Evolutionary conservation across 768 basidiomycete genomes (phyloP), one percentile per base, ranked within the genome.

Genomic region (Fomitopsis serialis): DNA sequence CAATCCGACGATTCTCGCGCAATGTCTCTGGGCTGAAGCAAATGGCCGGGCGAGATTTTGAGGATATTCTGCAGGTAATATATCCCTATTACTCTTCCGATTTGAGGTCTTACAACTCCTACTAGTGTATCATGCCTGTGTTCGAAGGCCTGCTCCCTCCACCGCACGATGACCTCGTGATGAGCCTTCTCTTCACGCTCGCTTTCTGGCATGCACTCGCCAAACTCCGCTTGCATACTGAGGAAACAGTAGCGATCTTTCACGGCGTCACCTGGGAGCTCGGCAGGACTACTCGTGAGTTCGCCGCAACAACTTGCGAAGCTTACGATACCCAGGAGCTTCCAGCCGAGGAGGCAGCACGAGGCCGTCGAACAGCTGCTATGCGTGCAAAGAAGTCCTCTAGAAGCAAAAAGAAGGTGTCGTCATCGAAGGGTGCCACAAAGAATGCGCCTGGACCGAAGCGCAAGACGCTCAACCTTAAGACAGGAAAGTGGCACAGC

Each of bases 221-320:
- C 2, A 76, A 77, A 52, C 61, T 76, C 1, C 66, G 68, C 10
- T 50, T 75, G 54, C 75, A 76, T 48, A 72, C 71, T 0, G 69
- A 73, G 6, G 24, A 45, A 1, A 69, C 73, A 3, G 52, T 77
- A 0, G 19, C 44, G 0, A n/a, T 64, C 13, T 55, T 73, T 11
- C 29, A 32, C 29, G 1, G 57, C 66, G 7, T 6, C 8, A 3
- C 71, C 13, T 42, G 12, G 0, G 52, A 56, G 2, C 54, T 77
- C 15, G 70, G 74, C 0, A 23, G 53, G 1, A 45, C 59, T 0
- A 53, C 75, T 1, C 71, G 69, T 0, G 22, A 58, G 7, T 79
- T 56, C 52, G 58, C 7, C 43, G 58, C 2, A n/a, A 50, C 29
- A 1, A 68, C 66, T 0, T 69, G 68, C 49, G 32, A 53, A 2